A percentile compares a stretch with the other conserved stretches of the same genome.
Conservation (phyloP, 805 yeast species). For the Lipomyces anomalus region DNA sequence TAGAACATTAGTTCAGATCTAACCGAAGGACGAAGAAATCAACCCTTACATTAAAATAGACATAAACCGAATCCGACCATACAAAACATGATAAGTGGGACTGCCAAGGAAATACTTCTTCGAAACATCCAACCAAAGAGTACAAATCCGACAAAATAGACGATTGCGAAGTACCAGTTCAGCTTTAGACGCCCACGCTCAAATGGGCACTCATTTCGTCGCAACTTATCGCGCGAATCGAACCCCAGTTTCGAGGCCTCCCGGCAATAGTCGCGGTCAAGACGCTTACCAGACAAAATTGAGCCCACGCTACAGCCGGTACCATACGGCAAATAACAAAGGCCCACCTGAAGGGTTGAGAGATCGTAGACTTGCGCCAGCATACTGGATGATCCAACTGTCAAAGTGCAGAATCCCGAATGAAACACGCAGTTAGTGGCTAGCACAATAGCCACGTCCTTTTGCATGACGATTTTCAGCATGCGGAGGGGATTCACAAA, state of each 20-base stretch:
- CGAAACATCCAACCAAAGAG: slow-evolving; percentile 24
- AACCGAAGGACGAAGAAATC: no score
- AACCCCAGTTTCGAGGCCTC: background rate
- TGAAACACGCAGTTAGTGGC: slow-evolving; percentile 1
- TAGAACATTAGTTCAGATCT: no score
- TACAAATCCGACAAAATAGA: slow-evolving; percentile 3
- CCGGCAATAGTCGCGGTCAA: slow-evolving; percentile 29
- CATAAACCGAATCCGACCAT: slow-evolving; percentile 11
- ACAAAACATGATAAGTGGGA: slow-evolving; percentile 15
- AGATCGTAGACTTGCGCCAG: slow-evolving; percentile 48
- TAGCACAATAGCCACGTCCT: slow-evolving; percentile 5
- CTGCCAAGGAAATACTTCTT: slow-evolving; percentile 9
- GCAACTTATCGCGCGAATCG: background rate
- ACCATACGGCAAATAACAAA: slow-evolving; percentile 74
- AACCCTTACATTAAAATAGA: no score
- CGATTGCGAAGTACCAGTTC: slow-evolving; percentile 1
- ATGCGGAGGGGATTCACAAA: slow-evolving; percentile 3
- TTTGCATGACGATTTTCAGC: slow-evolving; percentile 1
- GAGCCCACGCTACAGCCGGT: slow-evolving; percentile 61
- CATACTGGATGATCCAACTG: slow-evolving; percentile 42
- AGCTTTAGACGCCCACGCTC: slow-evolving; percentile 17
- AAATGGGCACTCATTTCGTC: slow-evolving; percentile 14
- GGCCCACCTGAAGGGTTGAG: slow-evolving; percentile 54
- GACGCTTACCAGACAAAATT: slow-evolving; percentile 47
- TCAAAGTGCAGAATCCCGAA: slow-evolving; percentile 1